These are phyloP conservation scores for Botryotinia convoluta DNA, from an alignment of 2,329 filamentous ascomycete genomes.

Conservation along the genomic window DNA sequence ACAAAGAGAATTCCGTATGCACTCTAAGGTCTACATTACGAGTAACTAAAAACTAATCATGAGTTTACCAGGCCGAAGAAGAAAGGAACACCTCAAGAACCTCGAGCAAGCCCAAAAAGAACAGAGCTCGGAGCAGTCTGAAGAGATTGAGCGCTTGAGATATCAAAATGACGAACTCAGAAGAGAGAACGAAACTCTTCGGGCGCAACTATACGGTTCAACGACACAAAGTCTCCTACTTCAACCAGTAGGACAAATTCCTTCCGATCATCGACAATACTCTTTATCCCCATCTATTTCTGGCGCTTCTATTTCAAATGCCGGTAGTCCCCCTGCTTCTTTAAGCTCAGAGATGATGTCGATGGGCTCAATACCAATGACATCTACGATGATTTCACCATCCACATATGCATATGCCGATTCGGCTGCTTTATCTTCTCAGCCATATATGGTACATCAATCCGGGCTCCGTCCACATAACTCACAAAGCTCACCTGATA, in stretches of 20 bases:
- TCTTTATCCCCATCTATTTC: slow-evolving; percentile 39
- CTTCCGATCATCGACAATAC: slow-evolving; percentile 34
- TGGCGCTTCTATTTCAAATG: slow-evolving; percentile 35
- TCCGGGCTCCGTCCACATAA: slow-evolving; percentile 38
- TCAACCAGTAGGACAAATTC: slow-evolving; percentile 24
- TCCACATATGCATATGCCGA: slow-evolving; percentile 38
- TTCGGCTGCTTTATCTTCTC: slow-evolving; percentile 34
- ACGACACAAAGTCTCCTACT: slow-evolving; percentile 34
- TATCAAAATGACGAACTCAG: slow-evolving; percentile 42
- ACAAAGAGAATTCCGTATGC: slow-evolving; percentile 46
- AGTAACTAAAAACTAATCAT: slow-evolving; percentile 22
- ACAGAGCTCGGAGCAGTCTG: slow-evolving; percentile 41
- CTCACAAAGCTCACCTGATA: slow-evolving; percentile 41
- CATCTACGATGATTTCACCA: slow-evolving; percentile 36
- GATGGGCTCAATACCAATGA: slow-evolving; percentile 36
- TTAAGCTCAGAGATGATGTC: slow-evolving; percentile 37
- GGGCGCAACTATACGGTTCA: slow-evolving; percentile 40
- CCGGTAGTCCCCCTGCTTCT: slow-evolving; percentile 35
- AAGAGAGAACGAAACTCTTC: slow-evolving; percentile 43
- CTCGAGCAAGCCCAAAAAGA: slow-evolving; percentile 44
- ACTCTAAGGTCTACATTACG: slow-evolving; percentile 1
- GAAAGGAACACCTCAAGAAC: slow-evolving; percentile 46
- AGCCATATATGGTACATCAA: slow-evolving; percentile 40
- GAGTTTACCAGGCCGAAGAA: slow-evolving; percentile 40
- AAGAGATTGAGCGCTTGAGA: slow-evolving; percentile 43